Conservation (phyloP, 2,329 filamentous ascomycete species). For the Elsinoe batatas region DNA sequence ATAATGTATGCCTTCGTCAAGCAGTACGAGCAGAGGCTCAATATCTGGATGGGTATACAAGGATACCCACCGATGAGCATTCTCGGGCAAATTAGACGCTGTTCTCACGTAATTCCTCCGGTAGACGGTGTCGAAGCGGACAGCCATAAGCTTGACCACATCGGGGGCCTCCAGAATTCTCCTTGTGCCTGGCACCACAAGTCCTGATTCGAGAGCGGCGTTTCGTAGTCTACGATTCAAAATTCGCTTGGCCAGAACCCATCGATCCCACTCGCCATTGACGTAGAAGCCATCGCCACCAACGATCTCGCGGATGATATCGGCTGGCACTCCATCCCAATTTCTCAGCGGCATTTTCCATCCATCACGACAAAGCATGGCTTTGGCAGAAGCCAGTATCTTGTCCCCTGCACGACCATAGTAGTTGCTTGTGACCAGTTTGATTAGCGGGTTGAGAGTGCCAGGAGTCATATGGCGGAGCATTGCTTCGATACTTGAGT, state of each 20-base stretch:
- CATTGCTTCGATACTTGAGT: slow-evolving; percentile 44
- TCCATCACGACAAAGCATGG: slow-evolving; percentile 48
- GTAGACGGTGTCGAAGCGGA: slow-evolving; percentile 45
- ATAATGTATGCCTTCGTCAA: slow-evolving; percentile 52
- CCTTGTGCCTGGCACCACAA: slow-evolving; percentile 36
- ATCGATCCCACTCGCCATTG: slow-evolving; percentile 48
- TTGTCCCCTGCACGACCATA: slow-evolving; percentile 47
- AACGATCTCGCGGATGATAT: slow-evolving; percentile 49
- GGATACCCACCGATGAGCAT: slow-evolving; percentile 39
- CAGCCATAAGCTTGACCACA: slow-evolving; percentile 39
- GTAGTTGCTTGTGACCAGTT: slow-evolving; percentile 46
- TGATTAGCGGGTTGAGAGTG: slow-evolving; percentile 41
- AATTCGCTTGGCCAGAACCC: slow-evolving; percentile 45
- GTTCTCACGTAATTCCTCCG: slow-evolving; percentile 34
- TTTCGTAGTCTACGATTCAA: slow-evolving; percentile 42
- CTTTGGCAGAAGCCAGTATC: slow-evolving; percentile 47
- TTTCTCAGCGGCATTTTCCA: slow-evolving; percentile 46
- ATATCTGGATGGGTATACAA: slow-evolving; percentile 46
- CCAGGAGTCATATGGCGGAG: slow-evolving; percentile 45
- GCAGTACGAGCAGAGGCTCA: slow-evolving; percentile 44
- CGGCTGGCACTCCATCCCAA: slow-evolving; percentile 50
- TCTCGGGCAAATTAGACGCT: slow-evolving; percentile 32
- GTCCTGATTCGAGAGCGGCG: slow-evolving; percentile 38
- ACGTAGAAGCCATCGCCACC: slow-evolving; percentile 51
- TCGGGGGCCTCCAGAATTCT: slow-evolving; percentile 39